Evolutionary conservation across 208 protist genomes (phyloP).

Genomic region (Porcisia deanei): DNA sequence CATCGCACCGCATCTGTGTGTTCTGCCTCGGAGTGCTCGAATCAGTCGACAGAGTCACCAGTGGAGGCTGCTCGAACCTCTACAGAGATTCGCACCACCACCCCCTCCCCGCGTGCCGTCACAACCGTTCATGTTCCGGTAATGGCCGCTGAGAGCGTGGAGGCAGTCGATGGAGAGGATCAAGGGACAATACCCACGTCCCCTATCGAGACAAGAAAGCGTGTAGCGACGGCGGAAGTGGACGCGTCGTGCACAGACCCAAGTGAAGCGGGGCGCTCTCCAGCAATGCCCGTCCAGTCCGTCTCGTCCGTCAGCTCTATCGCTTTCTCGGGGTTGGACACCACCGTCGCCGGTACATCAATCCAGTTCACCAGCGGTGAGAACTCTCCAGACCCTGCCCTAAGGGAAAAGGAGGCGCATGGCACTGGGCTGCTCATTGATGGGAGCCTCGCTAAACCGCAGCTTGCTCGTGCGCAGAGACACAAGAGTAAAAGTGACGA

Average conservation of each 20-base stretch:
- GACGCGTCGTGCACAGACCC: not conserved
- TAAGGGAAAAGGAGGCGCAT: too few species aligned
- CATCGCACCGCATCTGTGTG: not conserved
- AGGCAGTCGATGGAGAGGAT: not conserved
- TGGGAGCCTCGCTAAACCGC: not conserved
- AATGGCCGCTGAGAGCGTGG: too few species aligned
- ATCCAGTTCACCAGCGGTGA: not conserved
- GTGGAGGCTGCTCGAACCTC: not conserved
- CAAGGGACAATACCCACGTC: not conserved
- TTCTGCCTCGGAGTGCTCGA: not conserved
- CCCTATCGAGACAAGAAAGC: not conserved
- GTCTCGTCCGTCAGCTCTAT: not conserved
- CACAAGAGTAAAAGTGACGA: not conserved
- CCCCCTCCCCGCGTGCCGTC: not conserved
- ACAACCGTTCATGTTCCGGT: not conserved
- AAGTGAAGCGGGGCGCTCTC: not conserved
- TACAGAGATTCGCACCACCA: not conserved
- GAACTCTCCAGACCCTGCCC: not conserved
- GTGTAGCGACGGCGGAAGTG: not conserved
- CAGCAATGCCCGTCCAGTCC: not conserved
- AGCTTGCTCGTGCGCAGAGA: not conserved
- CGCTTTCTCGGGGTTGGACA: constrained; percentile 3
- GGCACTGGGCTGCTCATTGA: not conserved
- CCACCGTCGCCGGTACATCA: not conserved
- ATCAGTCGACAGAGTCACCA: not conserved